Evolutionary conservation across 23 red algal species (phyloP), one percentile per base, ranked within the genome.

Genomic region (Chondrus crispus): DNA sequence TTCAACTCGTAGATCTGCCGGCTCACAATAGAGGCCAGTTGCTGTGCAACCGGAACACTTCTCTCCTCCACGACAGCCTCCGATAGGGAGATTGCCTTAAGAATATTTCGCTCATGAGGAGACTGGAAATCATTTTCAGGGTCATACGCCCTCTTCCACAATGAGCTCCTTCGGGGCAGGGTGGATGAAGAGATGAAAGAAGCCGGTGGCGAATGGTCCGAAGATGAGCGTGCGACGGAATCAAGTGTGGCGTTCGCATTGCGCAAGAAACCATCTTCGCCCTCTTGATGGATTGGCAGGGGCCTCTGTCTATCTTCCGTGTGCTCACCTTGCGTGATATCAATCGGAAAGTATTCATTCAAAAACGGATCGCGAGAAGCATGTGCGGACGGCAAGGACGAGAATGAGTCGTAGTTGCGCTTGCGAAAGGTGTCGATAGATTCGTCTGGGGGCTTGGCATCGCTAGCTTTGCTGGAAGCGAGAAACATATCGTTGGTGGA

Each of bases 61-160:
- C 72, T 55, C 9, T 90, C 72, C 73, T 90, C 80, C 26, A 90
- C 87, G 29, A 73, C 71, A 39, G 87, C 53, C 60, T 90, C 87
- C 40, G 87, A 90, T 26, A 90, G 69, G 53, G 64, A 53, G 41
- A 90, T 73, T 29, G 87, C 87, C 49, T 69, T 90, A 12, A 90
- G 72, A 48, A 90, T 90, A 29, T 90, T 51, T 43, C 87, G 69
- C 60, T 90, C 87, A 60, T 90, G 87, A 19, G 64, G 45, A 42
- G 52, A 68, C 52, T 90, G 87, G 53, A 90, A 90, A 19, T 90
- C 87, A n/a, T 44, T 69, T 6, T 90, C 87, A 41, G 87, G 87
- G 47, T 90, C 87, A 69, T 90, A 90, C 18, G 71, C 57, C 9
- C 87, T 69, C 54, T 90, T 90, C 87, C 87, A 90, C 74, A 90